Conservation (phyloP, 2,329 filamentous ascomycete genomes). For the Hortaea sp. region DNA sequence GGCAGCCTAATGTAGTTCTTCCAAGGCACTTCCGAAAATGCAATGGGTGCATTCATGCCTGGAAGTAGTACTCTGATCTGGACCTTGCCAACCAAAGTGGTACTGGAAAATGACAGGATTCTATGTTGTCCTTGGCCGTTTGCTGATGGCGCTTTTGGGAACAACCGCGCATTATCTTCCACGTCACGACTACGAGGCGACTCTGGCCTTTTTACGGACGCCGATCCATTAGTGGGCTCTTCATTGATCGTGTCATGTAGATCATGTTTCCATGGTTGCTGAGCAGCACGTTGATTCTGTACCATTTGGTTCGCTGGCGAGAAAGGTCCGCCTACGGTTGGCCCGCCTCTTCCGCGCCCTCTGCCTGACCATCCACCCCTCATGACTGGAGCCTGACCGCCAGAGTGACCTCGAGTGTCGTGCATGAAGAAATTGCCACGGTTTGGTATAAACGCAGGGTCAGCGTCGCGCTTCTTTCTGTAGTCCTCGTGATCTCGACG, state of each 20-base stretch:
- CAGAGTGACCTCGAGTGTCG: conserved; percentile 53
- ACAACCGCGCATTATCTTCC: conserved; percentile 18
- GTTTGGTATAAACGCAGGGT: conserved; percentile 89
- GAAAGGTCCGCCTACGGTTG: conserved; percentile 45
- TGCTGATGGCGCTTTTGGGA: conserved; percentile 8
- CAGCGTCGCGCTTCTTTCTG: conserved; percentile 73
- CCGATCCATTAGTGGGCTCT: conserved; percentile 10
- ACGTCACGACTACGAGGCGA: conserved; percentile 8
- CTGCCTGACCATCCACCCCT: conserved; percentile 35
- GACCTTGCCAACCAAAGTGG: conserved; percentile 72
- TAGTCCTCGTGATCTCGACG: conserved; percentile 86
- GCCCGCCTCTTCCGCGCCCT: conserved; percentile 51
- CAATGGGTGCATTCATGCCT: conserved; percentile 59
- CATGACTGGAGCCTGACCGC: conserved; percentile 10
- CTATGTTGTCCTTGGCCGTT: conserved; percentile 7
- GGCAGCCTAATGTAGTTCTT: conserved; percentile 91
- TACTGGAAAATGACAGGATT: conserved; percentile 57
- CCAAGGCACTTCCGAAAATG: conserved; percentile 66
- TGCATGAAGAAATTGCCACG: conserved; percentile 95
- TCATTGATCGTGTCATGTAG: conserved; percentile 61
- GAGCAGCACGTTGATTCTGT: conserved; percentile 50
- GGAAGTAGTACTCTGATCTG: conserved; percentile 75
- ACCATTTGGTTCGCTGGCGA: conserved; percentile 37
- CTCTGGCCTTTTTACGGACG: conserved; percentile 6
- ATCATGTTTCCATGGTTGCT: conserved; percentile 82